These are phyloP conservation scores for Aureobasidium sp. DNA, from an alignment of 2,329 filamentous ascomycete species.

Conservation along the genomic window DNA sequence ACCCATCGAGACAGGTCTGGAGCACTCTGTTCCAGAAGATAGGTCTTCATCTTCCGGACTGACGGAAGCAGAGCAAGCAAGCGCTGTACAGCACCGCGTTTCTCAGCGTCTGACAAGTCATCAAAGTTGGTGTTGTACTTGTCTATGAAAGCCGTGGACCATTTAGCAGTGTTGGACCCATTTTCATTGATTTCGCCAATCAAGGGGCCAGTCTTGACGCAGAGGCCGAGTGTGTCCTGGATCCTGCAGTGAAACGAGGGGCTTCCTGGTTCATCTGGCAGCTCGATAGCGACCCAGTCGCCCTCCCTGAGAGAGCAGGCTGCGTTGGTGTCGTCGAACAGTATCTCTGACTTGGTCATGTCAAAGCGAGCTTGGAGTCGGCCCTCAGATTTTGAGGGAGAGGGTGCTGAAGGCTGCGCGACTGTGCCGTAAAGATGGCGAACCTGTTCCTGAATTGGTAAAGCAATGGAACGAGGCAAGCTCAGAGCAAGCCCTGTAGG, in stretches of 20 bases:
- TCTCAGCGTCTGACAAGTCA: conserved; percentile 39
- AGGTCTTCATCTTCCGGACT: conserved; percentile 51
- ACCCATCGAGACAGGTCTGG: conserved; percentile 47
- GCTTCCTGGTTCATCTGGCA: conserved; percentile 7
- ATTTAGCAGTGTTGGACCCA: conserved; percentile 19
- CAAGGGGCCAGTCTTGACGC: conserved; percentile 26
- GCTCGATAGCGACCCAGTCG: conserved; percentile 45
- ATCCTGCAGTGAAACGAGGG: conserved; percentile 45
- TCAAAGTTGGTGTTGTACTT: conserved; percentile 55
- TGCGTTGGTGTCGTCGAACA: conserved; percentile 1
- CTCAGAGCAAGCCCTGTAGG: conserved; percentile 51
- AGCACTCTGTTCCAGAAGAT: conserved; percentile 34
- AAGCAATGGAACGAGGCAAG: conserved; percentile 36
- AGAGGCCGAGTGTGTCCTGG: conserved; percentile 39
- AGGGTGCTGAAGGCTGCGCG: not conserved
- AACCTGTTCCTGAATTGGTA: not conserved
- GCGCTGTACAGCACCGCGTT: conserved; percentile 45
- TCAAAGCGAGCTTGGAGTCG: conserved; percentile 1
- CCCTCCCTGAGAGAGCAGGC: conserved; percentile 37
- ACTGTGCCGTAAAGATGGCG: no score
- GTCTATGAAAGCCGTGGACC: conserved; percentile 31
- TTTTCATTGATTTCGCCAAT: not conserved
- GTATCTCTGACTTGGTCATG: not conserved
- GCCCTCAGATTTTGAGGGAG: not conserved
- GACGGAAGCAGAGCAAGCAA: conserved; percentile 55